Evolutionary conservation across 2,329 filamentous ascomycete species (phyloP), one percentile per base, ranked within the genome.

Genomic region (Pestalotiopsis sp.): DNA sequence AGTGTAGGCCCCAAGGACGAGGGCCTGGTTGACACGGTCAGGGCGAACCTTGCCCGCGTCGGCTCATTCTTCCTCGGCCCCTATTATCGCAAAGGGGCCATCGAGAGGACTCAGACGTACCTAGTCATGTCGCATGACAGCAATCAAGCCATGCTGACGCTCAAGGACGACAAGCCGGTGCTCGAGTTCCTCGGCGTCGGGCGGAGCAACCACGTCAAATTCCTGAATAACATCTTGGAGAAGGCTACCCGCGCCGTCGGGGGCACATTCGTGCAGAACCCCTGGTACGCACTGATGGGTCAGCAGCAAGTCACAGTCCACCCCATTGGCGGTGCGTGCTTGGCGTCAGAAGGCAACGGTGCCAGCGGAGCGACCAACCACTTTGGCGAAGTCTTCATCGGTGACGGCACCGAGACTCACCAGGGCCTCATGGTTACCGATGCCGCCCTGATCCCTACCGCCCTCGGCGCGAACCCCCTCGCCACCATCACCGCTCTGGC

Each of bases 401-500:
- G 89, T 3, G 74, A 80, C 4, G 84, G 84, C 0, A 74, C 73
- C 0, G 85, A 89, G 41, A 84, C 84, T 0, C 81, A 92, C 73
- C 63, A 80, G 0, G 90, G 90, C 0, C 81, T 92, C 2, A 82
- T 91, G 20, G 87, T 91, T 38, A 87, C 86, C 0, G 91, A 93
- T 74, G 90, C 81, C 9, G 83, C 90, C 2, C 79, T 89, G 0
- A 85, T 93, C 17, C 90, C 91, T 0, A 85, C 86, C 7, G 86
- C 90, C 0, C 80, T 92, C 2, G 86, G 90, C 14, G 88, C 89
- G 3, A 93, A 93, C 73, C 90, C 91, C 0, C 85, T 91, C 66
- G 91, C 90, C 1, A 93, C 90, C 1, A 92, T 92, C 71, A 86
- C 90, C 0, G 90, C 91, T 2, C 83, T 93, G 23, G 90, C 91